Percentiles rank a stretch among this genome's conserved stretches.
phyloP scores from a whole-genome alignment of 2,329 filamentous ascomycete species.

The Onygenales sp. region DNA sequence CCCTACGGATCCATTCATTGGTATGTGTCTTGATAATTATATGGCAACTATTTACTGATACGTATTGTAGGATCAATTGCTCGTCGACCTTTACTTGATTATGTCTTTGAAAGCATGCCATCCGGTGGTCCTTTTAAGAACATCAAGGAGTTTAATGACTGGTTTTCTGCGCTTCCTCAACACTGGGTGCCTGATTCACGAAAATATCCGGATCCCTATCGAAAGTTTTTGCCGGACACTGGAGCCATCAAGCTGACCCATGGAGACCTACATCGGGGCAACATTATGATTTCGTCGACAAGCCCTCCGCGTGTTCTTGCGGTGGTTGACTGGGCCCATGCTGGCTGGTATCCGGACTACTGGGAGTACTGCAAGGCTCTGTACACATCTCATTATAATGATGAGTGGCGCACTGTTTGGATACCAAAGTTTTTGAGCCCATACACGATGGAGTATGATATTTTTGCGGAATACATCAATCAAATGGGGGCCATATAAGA shows the following conservation, averaged over 20 bases:
- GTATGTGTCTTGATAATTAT: slow-evolving; percentile 7
- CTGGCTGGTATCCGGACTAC: slow-evolving; percentile 26
- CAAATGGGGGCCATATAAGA: slow-evolving; percentile 9
- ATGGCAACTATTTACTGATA: background rate
- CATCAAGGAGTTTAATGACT: slow-evolving; percentile 19
- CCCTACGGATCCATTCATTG: slow-evolving; percentile 14
- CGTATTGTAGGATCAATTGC: slow-evolving; percentile 13
- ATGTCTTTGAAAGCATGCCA: slow-evolving; percentile 13
- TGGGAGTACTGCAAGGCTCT: slow-evolving; percentile 25
- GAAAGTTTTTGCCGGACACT: slow-evolving; percentile 17
- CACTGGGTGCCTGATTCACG: slow-evolving; percentile 5
- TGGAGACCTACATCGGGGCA: slow-evolving; percentile 22
- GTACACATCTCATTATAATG: slow-evolving; percentile 15
- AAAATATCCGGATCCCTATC: slow-evolving; percentile 12
- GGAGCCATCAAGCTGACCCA: slow-evolving; percentile 24
- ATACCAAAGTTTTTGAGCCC: slow-evolving; percentile 13
- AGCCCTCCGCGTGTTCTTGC: slow-evolving; percentile 14
- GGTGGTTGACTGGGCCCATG: slow-evolving; percentile 23
- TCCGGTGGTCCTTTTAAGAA: slow-evolving; percentile 14
- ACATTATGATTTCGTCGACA: slow-evolving; percentile 22
- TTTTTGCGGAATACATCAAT: slow-evolving; percentile 7
- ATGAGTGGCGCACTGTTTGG: slow-evolving; percentile 12
- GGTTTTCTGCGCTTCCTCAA: slow-evolving; percentile 19
- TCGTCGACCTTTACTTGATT: slow-evolving; percentile 11
- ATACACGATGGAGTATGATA: slow-evolving; percentile 1